Conservation (phyloP, 805 yeast species). For the Barnettozyma pratensis region DNA sequence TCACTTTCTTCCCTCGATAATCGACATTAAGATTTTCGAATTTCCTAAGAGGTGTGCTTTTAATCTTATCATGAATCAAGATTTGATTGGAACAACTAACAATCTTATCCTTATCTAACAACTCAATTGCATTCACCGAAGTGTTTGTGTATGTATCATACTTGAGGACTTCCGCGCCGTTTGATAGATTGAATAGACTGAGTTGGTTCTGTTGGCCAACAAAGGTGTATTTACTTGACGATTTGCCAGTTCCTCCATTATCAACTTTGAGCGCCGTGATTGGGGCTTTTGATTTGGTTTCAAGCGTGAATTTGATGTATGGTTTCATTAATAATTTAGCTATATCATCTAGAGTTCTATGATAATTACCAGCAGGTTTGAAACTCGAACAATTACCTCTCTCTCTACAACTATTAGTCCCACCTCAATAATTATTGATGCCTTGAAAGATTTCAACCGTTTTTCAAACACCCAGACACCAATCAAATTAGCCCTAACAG, state of each 20-base stretch:
- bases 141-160: constrained; percentile 7
- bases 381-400: too few species aligned
- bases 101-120: constrained; percentile 7
- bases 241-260: not conserved
- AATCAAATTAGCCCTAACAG: not conserved
- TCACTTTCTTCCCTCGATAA: constrained; percentile 7
- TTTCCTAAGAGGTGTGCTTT: constrained; percentile 5
- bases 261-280: not conserved
- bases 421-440: too few species aligned
- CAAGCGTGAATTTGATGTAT: not conserved
- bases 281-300: not conserved
- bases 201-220: constrained; percentile 9
- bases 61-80: constrained; percentile 11
- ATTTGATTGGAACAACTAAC: constrained; percentile 14
- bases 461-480: not conserved
- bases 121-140: constrained; percentile 7
- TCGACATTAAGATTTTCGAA: constrained; percentile 5
- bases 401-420: too few species aligned
- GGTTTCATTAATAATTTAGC: not conserved
- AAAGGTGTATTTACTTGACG: constrained; percentile 4
- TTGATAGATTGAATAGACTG: not conserved
- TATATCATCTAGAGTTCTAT: too few species aligned
- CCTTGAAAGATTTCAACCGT: not conserved
- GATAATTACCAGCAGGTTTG: too few species aligned
- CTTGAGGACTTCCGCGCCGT: not conserved